Conservation (phyloP, 2,329 filamentous ascomycete species). For the Paracamarosporium sp. region DNA sequence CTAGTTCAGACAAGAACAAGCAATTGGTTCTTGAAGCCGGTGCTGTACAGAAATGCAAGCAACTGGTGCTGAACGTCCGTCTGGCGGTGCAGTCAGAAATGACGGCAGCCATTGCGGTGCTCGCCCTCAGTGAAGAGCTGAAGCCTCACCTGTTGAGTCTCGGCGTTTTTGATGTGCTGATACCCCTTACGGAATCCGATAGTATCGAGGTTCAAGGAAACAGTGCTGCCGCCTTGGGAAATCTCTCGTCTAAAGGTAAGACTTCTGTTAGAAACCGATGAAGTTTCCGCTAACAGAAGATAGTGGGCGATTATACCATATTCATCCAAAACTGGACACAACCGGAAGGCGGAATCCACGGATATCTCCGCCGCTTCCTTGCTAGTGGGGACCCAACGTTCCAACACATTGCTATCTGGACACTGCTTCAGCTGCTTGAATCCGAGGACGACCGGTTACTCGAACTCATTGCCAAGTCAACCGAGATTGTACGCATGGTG, state of each 20-base stretch:
- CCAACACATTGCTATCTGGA: slow-evolving; percentile 99
- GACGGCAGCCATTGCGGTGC: slow-evolving; percentile 97
- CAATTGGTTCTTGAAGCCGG: slow-evolving; percentile 95
- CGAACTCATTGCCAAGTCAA: slow-evolving; percentile 84
- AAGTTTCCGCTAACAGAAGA: slow-evolving; percentile 30
- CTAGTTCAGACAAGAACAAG: slow-evolving; percentile 97
- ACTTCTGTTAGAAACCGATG: slow-evolving; percentile 5
- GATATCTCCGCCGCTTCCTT: slow-evolving; percentile 91
- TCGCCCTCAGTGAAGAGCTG: slow-evolving; percentile 93
- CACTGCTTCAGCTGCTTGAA: slow-evolving; percentile 90
- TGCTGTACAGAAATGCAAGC: slow-evolving; percentile 98
- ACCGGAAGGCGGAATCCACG: slow-evolving; percentile 92
- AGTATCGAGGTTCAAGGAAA: slow-evolving; percentile 99
- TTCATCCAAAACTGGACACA: slow-evolving; percentile 95
- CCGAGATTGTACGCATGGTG: slow-evolving; percentile 91
- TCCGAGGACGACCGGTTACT: slow-evolving; percentile 93
- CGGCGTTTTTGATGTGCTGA: slow-evolving; percentile 94
- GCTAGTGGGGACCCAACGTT: slow-evolving; percentile 95
- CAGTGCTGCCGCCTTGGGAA: slow-evolving; percentile 93
- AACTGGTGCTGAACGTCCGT: slow-evolving; percentile 90
- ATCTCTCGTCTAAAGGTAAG: slow-evolving; percentile 94
- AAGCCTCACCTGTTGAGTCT: slow-evolving; percentile 90
- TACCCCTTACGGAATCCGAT: slow-evolving; percentile 90
- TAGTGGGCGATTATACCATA: slow-evolving; percentile 95
- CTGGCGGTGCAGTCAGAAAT: slow-evolving; percentile 97